Evolutionary conservation across 2,329 filamentous ascomycete genomes (phyloP).

Genomic region (Colletotrichum lentis): DNA sequence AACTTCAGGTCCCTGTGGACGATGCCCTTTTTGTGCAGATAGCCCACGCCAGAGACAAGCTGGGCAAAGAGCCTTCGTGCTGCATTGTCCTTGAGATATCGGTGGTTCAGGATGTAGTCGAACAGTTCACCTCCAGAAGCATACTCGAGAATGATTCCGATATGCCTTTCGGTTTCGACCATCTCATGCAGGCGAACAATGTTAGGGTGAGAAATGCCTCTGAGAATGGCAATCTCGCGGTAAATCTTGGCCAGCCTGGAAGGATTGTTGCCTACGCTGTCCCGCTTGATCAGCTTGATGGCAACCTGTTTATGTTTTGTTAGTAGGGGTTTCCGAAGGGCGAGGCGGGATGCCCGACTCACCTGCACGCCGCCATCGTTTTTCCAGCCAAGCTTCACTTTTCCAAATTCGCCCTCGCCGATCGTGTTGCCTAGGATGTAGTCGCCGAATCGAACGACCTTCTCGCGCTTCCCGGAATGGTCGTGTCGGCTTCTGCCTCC

Average conservation of each 20-base stretch:
- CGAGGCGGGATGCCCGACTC: constrained; percentile 41
- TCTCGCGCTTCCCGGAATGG: constrained; percentile 64
- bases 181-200: constrained; percentile 98
- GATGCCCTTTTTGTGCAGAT: constrained; percentile 98
- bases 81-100: constrained; percentile 93
- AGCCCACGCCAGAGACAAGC: constrained; percentile 94
- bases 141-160: constrained; percentile 98
- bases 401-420: constrained; percentile 97
- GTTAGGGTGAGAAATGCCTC: constrained; percentile 89
- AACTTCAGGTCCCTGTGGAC: constrained; percentile 97
- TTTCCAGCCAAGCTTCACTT: constrained; percentile 78
- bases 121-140: constrained; percentile 97
- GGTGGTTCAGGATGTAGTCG: constrained; percentile 96
- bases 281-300: constrained; percentile 95
- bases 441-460: constrained; percentile 86
- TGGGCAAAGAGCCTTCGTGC: constrained; percentile 93
- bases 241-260: constrained; percentile 95
- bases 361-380: constrained; percentile 49
- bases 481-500: constrained; percentile 67
- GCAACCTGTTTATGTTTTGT: constrained; percentile 73
- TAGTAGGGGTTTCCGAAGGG: constrained; percentile 32
- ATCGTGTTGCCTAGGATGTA: constrained; percentile 96
- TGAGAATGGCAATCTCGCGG: constrained; percentile 91
- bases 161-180: constrained; percentile 96
- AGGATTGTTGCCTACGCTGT: constrained; percentile 87